Evolutionary conservation across 1,284 basidiomycete species (phyloP), one percentile per base, ranked within the genome.

Genomic region (Ustilago nuda): DNA sequence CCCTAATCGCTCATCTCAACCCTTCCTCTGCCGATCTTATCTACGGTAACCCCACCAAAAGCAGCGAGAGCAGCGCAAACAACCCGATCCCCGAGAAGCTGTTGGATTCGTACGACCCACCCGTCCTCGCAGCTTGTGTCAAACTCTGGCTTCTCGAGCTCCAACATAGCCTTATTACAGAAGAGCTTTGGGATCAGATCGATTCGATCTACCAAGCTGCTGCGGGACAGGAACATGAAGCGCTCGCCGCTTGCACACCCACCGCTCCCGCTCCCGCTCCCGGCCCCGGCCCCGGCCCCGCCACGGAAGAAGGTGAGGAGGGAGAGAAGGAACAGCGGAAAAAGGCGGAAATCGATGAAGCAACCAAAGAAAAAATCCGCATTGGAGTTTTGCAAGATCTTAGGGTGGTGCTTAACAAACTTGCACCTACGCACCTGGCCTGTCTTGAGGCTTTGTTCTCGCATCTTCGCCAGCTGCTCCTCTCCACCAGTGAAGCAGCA

Each of bases 381-480:
- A 85, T 86, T 2, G 88, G 89, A 71, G 87, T 93, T 53, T 85
- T 86, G 4, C 89, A 91, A 76, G 92, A 92, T 55, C 84, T 98
- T 23, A 89, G 90, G 62, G 86, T 87, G 39, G 90, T 92, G 7
- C 87, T 98, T 76, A 89, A 90, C 79, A 91, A 90, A 68, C 86
- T 96, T 48, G 93, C 94, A 0, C 91, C 90, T 72, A 89, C 94
- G 11, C 93, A 96, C 84, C 87, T 98, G 30, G 90, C 91, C 80
- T 93, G 93, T 4, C 88, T 98, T 30, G 92, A 97, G 85, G 89
- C 90, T 0, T 81, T 98, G 41, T 88, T 95, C 67, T 89, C 89
- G 67, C 94, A 97, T 87, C 87, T 97, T 62, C 92, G 87, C 45
- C 61, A 57, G 56, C 93, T 93, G 4, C 87, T 96, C 65, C 90